Base-by-base conservation (phyloP, 140 eudicot genomes). In the Ambrosia hybrid region DNA sequence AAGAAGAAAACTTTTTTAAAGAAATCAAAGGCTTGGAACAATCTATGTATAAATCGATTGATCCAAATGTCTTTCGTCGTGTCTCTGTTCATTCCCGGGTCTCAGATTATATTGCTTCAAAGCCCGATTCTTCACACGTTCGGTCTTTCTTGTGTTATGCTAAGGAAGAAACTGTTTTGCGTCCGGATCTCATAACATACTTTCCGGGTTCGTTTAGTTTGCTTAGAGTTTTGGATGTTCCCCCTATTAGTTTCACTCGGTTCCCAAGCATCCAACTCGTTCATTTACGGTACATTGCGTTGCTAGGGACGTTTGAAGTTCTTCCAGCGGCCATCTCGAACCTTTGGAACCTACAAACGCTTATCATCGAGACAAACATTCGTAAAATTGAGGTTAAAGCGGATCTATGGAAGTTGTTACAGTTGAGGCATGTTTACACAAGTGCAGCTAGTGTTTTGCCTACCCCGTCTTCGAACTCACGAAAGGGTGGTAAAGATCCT, bases 81-180 rank as follows among this genome's bases (percentile, higher is more conserved):
- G 75, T 88, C 59, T 83, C 83, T 52, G 76, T 88, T 9, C 78
- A 81, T 59, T 81, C 81, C 11, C 61, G 73, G 7, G 75, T 78
- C 21, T 9, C 48, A 14, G 69, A 72, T 17, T 81, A 78, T 41
- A 30, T 86, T 59, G 75, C 78, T 60, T 57, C 70, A 4, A 76
- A 57, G 30, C 80, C 79, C 9, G 57, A 16, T 11, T 78, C 85
- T 17, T 67, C 78, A 9, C 80, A 57, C n/a, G 71, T 82, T 11
- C 89, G 96, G 7, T 81, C 92, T 15, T 76, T 88, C 45, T 38
- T 82, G 60, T 81, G 83, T 41, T 83, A 83, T 55, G 67, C 70
- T n/a, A 51, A 65, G 7, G 72, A 73, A 57, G 89, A 81, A 1
- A 63, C 56, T 14, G 30, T 30, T 15, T 37, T 83, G 53, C 77